Evolutionary conservation across 768 basidiomycete species (phyloP), one percentile per base, ranked within the genome.

Genomic region (Solioccasus polychromus): DNA sequence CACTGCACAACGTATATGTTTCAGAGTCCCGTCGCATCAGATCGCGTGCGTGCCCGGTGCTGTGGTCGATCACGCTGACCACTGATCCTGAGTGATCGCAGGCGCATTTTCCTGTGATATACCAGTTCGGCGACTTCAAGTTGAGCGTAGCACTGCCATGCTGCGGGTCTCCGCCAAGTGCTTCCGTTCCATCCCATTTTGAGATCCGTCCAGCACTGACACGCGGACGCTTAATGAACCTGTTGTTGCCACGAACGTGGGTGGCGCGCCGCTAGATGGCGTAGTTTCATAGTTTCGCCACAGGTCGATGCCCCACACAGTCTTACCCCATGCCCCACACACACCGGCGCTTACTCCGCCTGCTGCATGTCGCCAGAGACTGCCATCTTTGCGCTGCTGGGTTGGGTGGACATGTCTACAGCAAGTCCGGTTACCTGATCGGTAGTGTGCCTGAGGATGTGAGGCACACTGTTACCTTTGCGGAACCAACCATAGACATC

Each of bases 241-340:
- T 19, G 37, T 31, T 24, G 17, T 18, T 32, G 24, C 37, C 35
- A 47, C 18, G 38, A 49, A 30, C 40, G 36, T 50, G 44, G 29
- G 47, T 30, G 25, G 36, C 29, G 22, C 25, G 31, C 31, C 31
- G 31, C n/a, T n/a, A n/a, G n/a, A n/a, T n/a, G 44, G 44, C 41
- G 40, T 36, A 26, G 25, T 47, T 45, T 41, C 30, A 42, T 35
- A 22, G 12, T 35, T 23, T 41, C 18, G 47, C 45, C 45, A 51
- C 46, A 47, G 39, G 41, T 23, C 18, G 35, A 36, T 32, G 20
- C 42, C 44, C 42, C 51, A 44, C 41, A 57, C 45, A 52, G 58
- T 55, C 51, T 60, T 53, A 53, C 61, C 61, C 60, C 60, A 51
- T 53, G 51, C 52, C 52, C 58, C 60, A 50, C 50, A 57, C 42